Percentiles rank a stretch among this genome's conserved stretches.
These are phyloP conservation scores for Mycosphaerella arachidis DNA, from an alignment of 2,329 filamentous ascomycete genomes.

Conservation along the genomic window DNA sequence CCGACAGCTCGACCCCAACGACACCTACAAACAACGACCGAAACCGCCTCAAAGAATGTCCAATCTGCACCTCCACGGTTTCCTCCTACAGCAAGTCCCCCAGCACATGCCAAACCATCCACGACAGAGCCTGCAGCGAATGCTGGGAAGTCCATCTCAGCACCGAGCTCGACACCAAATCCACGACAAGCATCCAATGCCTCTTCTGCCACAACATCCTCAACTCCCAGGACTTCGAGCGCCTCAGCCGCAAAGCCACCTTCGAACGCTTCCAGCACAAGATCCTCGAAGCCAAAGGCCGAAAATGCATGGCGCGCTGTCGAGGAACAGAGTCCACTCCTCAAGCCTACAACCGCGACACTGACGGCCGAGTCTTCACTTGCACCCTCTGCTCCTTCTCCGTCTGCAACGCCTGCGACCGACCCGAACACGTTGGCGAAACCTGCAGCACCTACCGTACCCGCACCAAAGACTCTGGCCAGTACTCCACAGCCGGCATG, in stretches of 20 bases:
- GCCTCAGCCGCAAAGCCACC: slow-evolving; percentile 2
- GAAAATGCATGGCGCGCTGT: slow-evolving; percentile 14
- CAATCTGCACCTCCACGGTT: slow-evolving; percentile 5
- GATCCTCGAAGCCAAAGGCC: not conserved
- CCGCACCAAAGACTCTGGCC: not conserved
- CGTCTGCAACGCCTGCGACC: slow-evolving; percentile 14
- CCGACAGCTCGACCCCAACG: too few relatives aligned
- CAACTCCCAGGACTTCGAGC: not conserved
- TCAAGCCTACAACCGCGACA: slow-evolving; percentile 5
- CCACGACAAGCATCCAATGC: slow-evolving; percentile 10
- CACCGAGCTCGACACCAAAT: slow-evolving; percentile 10
- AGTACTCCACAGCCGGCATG: not conserved
- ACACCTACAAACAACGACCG: not conserved
- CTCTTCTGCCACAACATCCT: slow-evolving; percentile 13
- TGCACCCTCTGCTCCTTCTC: slow-evolving; percentile 12
- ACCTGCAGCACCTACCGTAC: slow-evolving; percentile 2
- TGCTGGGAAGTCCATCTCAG: slow-evolving; percentile 21
- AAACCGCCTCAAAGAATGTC: slow-evolving; percentile 8
- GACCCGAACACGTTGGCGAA: slow-evolving; percentile 11
- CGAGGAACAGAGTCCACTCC: not conserved
- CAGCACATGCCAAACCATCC: not conserved
- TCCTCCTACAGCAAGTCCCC: slow-evolving; percentile 4
- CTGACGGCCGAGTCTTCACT: slow-evolving; percentile 16
- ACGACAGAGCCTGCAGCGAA: slow-evolving; percentile 13
- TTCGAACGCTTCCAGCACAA: not conserved